Evolutionary conservation across 2,329 filamentous ascomycete species (phyloP).

Genomic region (Aureobasidium namibiae): DNA sequence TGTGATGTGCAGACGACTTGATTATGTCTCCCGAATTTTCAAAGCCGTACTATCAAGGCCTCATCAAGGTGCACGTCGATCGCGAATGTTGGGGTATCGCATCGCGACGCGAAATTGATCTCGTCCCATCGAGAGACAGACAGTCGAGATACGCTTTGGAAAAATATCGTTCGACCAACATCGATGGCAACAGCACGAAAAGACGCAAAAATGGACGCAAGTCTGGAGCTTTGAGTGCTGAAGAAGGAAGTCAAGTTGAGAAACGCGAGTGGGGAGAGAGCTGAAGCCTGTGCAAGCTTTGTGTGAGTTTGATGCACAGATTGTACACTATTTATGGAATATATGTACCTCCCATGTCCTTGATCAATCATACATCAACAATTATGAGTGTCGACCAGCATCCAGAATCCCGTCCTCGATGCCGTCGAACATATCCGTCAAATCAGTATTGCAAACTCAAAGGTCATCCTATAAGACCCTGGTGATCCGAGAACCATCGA

Average conservation of each 20-base stretch:
- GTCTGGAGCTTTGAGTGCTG: neutral
- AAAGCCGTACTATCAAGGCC: too few relatives aligned
- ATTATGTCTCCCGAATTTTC: neutral
- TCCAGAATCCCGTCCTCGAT: neutral
- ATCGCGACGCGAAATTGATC: too few relatives aligned
- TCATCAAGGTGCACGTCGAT: neutral
- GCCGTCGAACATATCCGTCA: neutral
- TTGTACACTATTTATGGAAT: neutral
- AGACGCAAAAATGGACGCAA: neutral
- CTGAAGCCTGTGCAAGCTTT: neutral
- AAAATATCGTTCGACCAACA: too few relatives aligned
- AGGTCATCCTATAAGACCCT: neutral
- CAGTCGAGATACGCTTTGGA: too few relatives aligned
- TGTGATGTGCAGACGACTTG: too few relatives aligned
- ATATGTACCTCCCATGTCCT: too few relatives aligned
- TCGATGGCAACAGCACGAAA: neutral
- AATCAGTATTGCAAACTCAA: neutral
- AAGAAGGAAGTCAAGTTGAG: slow-evolving; percentile 4
- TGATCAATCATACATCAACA: neutral
- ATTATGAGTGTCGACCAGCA: too few relatives aligned
- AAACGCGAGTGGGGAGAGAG: neutral
- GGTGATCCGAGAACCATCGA: too few relatives aligned
- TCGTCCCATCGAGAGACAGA: too few relatives aligned
- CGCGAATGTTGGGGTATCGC: neutral
- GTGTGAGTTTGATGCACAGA: neutral